Conservation (phyloP, 106 monocot species). For the Xerophyta viscosa region DNA sequence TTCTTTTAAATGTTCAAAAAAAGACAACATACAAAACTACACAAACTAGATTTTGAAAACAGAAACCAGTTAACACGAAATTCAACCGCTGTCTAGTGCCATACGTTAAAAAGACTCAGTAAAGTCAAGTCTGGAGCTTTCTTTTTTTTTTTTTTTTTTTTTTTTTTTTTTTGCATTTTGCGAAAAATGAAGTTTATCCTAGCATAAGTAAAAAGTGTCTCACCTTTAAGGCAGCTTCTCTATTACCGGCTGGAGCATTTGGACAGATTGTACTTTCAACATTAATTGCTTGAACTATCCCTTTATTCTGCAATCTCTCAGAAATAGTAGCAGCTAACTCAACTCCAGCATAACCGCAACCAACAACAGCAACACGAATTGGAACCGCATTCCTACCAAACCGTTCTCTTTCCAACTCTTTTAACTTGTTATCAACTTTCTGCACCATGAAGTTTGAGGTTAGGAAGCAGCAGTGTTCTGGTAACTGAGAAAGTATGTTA, state of each 20-base stretch:
- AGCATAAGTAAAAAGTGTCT: conserved; percentile 5
- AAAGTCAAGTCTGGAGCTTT: too few species aligned
- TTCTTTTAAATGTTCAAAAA: too few species aligned
- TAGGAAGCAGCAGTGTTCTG: not conserved
- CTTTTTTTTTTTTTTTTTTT: too few species aligned
- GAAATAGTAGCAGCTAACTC: conserved; percentile 95
- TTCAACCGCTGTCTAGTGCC: too few species aligned
- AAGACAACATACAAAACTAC: too few species aligned
- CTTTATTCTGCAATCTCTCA: conserved; percentile 65
- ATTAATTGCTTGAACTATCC: conserved; percentile 77
- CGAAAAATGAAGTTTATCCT: too few species aligned
- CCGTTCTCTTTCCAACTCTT: conserved; percentile 43
- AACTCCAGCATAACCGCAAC: conserved; percentile 88
- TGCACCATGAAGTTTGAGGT: conserved; percentile 20
- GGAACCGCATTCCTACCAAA: conserved; percentile 44
- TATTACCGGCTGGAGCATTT: conserved; percentile 76
- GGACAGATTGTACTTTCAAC: conserved; percentile 64
- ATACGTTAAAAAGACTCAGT: too few species aligned
- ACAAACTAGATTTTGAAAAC: too few species aligned
- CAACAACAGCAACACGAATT: conserved; percentile 82
- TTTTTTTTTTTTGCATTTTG: too few species aligned
- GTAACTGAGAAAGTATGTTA: too few species aligned
- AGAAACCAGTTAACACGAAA: too few species aligned
- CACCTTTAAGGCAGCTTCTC: conserved; percentile 90
- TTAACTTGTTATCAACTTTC: conserved; percentile 70